Evolutionary conservation across 148 eudicot species (phyloP), one percentile per base, ranked within the genome.

Genomic region (Limonium bicolor): DNA sequence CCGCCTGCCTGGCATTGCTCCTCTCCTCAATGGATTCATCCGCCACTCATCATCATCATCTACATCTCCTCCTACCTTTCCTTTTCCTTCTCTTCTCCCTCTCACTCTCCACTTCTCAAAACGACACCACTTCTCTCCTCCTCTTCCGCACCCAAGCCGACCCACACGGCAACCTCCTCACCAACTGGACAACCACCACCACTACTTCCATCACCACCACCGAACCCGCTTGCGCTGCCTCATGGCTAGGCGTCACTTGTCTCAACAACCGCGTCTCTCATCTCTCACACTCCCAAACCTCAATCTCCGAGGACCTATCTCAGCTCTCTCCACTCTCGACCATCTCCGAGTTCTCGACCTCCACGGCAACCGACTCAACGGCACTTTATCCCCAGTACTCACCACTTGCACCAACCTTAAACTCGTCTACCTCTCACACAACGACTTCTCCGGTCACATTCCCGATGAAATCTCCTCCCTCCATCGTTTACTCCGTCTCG

Each of bases 331-430:
- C 50, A 65, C 75, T 4, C 75, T 88, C 22, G 68, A 69, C 32
- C 79, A 80, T 53, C 95, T 88, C 35, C 95, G 95, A 8, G 16
- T 68, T 43, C 75, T 88, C 16, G 95, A 88, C 43, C 84, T 88
- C 62, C 68, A 67, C n/a, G 28, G 51, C 24, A 88, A 88, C 63
- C 95, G 97, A 56, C 67, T 88, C 27, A 88, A 88, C 46, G 92
- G 95, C 53, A 55, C 84, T 31, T 27, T 88, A 7, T 36, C 61
- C 4, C 56, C 83, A 10, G 15, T 83, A 29, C 20, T 83, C 36
- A 17, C 77, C 0, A 41, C 24, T 4, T 72, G 76, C 51, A 36
- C 67, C 6, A 80, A 78, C 45, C 60, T 88, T 28, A 80, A 83
- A 15, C 84, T 65, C 9, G 40, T 80, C 7, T 88, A 88, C 46